Base-by-base conservation (phyloP, 805 yeast species). In the Saccharomycopsis sp. region DNA sequence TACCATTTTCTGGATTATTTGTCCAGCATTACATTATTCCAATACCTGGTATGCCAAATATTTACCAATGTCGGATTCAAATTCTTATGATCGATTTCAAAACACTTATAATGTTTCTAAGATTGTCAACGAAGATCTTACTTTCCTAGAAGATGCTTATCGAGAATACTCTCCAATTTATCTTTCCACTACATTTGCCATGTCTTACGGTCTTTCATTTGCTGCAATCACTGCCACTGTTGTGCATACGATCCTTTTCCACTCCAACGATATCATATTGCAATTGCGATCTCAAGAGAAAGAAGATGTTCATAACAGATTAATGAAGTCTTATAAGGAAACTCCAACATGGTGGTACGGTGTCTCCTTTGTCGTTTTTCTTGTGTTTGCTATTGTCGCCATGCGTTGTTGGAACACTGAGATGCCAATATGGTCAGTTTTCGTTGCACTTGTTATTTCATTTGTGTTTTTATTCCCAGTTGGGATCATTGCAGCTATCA, bases 341-440 rank as follows among this genome's bases (percentile, higher is more conserved):
- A 81, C 76, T 23, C 86, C 85, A 2, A 73, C 71, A 36, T 74
- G 79, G 79, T 76, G 85, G 81, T 80, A 71, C 54, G 54, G 62
- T 3, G 48, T 60, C 2, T 63, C 75, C 13, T 65, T 79, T 38
- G 40, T 71, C 3, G 52, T 65, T 1, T 72, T 77, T 40, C 66
- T 79, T 16, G 60, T 64, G 1, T 61, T 78, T 44, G 68, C 70
- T 56, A 70, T 57, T 21, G 67, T 64, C 8, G 56, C 65, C 24
- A 57, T 71, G 28, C 56, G 64, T 35, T 61, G 59, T 1, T 71
- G 70, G 61, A 61, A 65, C 36, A 64, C 71, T 2, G 63, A 59
- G 21, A 51, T 55, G 58, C 81, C 85, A 1, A 67, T 76, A 16
- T 80, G 80, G 79, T 81, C 81, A 1, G 62, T 81, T 14, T 65